Conservation (phyloP, 2,329 filamentous ascomycete species). For the Conoideocrella luteorostrata region DNA sequence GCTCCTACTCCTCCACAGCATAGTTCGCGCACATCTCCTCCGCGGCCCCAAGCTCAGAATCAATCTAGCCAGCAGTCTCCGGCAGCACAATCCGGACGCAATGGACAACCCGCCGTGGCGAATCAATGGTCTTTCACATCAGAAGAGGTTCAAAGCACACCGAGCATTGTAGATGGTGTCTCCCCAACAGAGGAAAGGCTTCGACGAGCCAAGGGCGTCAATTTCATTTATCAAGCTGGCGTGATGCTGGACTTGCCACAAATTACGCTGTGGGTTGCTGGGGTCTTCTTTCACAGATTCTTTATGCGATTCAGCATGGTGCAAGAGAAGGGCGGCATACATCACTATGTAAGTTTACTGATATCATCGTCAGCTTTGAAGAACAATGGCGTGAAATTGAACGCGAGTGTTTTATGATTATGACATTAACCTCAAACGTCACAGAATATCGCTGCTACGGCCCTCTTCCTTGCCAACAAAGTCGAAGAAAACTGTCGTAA, state of each 20-base stretch:
- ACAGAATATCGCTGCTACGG: conserved; percentile 78
- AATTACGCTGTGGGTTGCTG: conserved; percentile 84
- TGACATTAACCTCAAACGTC: conserved; percentile 1
- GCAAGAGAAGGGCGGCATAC: conserved; percentile 67
- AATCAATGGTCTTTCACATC: conserved; percentile 86
- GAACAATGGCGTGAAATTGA: neutral
- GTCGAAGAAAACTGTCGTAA: conserved; percentile 96
- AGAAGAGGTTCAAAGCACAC: conserved; percentile 74
- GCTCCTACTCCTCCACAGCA: conserved; percentile 55
- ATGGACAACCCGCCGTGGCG: conserved; percentile 28
- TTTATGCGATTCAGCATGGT: conserved; percentile 86
- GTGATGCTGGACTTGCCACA: conserved; percentile 89
- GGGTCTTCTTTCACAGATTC: conserved; percentile 92
- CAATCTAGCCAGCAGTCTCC: conserved; percentile 38
- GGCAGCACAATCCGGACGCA: conserved; percentile 27
- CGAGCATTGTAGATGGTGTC: conserved; percentile 79
- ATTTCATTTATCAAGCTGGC: conserved; percentile 93
- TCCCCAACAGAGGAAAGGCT: conserved; percentile 69
- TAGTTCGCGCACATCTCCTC: conserved; percentile 49
- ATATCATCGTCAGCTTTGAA: neutral
- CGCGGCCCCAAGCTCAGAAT: conserved; percentile 40
- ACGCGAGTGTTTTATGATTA: neutral
- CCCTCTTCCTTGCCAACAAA: conserved; percentile 91
- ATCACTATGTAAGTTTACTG: conserved; percentile 71
- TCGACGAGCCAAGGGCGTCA: conserved; percentile 82